A percentile compares a stretch with the other conserved stretches of the same genome.
Conservation (phyloP, 2,329 filamentous ascomycete genomes). For the Aureobasidium melanogenum region DNA sequence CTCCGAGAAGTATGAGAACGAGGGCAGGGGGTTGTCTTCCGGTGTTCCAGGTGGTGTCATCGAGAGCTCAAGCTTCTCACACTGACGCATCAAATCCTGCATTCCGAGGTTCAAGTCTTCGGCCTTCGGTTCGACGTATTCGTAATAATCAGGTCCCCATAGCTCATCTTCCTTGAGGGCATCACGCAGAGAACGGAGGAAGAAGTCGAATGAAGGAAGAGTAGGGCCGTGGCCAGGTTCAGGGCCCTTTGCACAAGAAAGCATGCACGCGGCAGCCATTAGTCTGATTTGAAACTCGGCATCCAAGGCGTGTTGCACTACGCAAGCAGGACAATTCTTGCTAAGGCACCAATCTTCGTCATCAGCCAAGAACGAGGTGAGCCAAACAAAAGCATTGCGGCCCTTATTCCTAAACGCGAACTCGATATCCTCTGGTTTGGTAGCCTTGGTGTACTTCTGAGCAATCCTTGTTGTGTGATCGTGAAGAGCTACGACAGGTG, state of each 20-base stretch:
- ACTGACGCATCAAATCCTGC: slow-evolving; percentile 38
- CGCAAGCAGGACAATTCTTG: slow-evolving; percentile 45
- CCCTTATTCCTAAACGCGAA: slow-evolving; percentile 49
- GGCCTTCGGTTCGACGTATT: slow-evolving; percentile 36
- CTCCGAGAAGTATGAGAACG: slow-evolving; percentile 12
- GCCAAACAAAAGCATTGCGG: slow-evolving; percentile 49
- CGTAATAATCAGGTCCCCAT: slow-evolving; percentile 36
- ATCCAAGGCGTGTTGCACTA: slow-evolving; percentile 34
- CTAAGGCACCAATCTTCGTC: slow-evolving; percentile 48
- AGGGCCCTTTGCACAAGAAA: slow-evolving; percentile 33
- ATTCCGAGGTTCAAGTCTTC: slow-evolving; percentile 34
- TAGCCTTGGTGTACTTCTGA: slow-evolving; percentile 38
- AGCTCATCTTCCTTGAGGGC: slow-evolving; percentile 35
- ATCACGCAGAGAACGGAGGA: slow-evolving; percentile 33
- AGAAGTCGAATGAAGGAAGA: slow-evolving; percentile 29
- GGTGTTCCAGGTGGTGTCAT: slow-evolving; percentile 16
- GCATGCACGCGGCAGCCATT: slow-evolving; percentile 38
- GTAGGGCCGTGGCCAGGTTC: slow-evolving; percentile 26
- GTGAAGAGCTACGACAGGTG: slow-evolving; percentile 50
- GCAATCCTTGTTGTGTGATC: slow-evolving; percentile 46
- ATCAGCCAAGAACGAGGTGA: slow-evolving; percentile 52
- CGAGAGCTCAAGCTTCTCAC: slow-evolving; percentile 29
- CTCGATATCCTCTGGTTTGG: slow-evolving; percentile 44
- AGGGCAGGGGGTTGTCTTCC: slow-evolving; percentile 16
- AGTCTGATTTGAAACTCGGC: slow-evolving; percentile 40